Evolutionary conservation across 129 eudicot species (phyloP), one percentile per base, ranked within the genome.

Genomic region (Arctium lappa): DNA sequence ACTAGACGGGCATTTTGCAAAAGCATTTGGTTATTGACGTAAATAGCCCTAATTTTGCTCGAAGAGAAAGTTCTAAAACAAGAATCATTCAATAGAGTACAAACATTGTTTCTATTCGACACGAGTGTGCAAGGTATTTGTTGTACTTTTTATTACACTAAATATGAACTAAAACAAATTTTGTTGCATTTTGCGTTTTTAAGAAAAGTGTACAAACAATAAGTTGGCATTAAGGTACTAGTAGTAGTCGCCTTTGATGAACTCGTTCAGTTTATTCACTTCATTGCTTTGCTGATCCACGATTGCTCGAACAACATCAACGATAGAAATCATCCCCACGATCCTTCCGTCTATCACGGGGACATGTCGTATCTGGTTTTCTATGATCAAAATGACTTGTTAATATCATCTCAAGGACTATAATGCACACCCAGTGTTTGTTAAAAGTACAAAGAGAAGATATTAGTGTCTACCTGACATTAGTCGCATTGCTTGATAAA

Each of bases 261-360:
- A 94, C 30, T 94, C 88, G 36, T 92, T 91, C 50, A 92, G 72
- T 48, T 84, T 87, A 82, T 92, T 91, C 89, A 94, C 70, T 83
- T 94, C 98, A 81, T 88, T 85, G 18, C 90, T 85, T 84, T 94
- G 98, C 80, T 92, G 98, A 86, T 88, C 98, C 46, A 95, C 91
- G 60, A 95, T 93, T 48, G 97, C 92, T 84, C 89, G 86, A 33
- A 91, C 86, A 65, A 91, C 91, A 87, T 95, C 98, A 13, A 68
- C 92, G 18, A 95, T 87, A 12, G 98, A 95, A 31, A 95, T 91
- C 98, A 95, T 92, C 30, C 98, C 98, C 1, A 95, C 90, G 13
- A 92, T 81, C 89, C 85, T 91, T 69, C 97, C 97, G 34, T 95
- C 93, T 71, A 95, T 88, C 27, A 95, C 97, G 1, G 97, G 98